Percentiles rank a stretch among this genome's conserved stretches.
phyloP scores from a whole-genome alignment of 2,329 filamentous ascomycete species.

The Phoma herbarum region DNA sequence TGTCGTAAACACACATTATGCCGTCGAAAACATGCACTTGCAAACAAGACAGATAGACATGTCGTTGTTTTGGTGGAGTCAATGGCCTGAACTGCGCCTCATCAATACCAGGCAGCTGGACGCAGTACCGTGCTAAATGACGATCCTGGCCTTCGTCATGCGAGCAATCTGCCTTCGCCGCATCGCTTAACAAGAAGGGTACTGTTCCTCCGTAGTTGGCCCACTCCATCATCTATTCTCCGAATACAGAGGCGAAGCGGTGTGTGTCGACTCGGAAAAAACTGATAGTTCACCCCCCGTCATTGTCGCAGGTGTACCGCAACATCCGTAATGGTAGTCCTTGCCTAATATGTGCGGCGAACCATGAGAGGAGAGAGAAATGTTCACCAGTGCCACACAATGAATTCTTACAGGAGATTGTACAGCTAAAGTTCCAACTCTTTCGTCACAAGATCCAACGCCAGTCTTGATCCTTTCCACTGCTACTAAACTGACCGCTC shows the following conservation, averaged over 20 bases:
- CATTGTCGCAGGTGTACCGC: constrained; percentile 3
- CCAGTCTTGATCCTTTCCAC: neutral
- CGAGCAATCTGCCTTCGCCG: constrained; percentile 17
- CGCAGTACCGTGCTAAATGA: neutral
- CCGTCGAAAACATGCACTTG: constrained; percentile 4
- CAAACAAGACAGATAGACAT: neutral
- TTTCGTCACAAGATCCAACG: constrained; percentile 5
- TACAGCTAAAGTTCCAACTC: constrained; percentile 18
- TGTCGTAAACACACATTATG: constrained; percentile 15
- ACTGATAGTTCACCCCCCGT: constrained; percentile 1
- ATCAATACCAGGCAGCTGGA: constrained; percentile 13
- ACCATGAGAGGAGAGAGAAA: constrained; percentile 6
- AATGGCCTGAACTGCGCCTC: constrained; percentile 19
- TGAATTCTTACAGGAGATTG: constrained; percentile 27
- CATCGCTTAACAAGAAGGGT: constrained; percentile 15
- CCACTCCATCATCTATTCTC: constrained; percentile 16
- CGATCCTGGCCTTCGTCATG: constrained; percentile 17
- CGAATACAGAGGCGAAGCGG: constrained; percentile 13
- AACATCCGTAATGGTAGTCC: constrained; percentile 10
- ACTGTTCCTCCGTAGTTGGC: constrained; percentile 12
- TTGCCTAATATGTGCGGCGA: neutral
- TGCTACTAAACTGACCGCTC: neutral
- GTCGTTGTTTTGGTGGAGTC: constrained; percentile 5
- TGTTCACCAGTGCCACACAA: constrained; percentile 9
- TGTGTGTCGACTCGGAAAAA: constrained; percentile 13